These are phyloP conservation scores for Penicillium sp. DNA, from an alignment of 2,329 filamentous ascomycete species.

Conservation along the genomic window DNA sequence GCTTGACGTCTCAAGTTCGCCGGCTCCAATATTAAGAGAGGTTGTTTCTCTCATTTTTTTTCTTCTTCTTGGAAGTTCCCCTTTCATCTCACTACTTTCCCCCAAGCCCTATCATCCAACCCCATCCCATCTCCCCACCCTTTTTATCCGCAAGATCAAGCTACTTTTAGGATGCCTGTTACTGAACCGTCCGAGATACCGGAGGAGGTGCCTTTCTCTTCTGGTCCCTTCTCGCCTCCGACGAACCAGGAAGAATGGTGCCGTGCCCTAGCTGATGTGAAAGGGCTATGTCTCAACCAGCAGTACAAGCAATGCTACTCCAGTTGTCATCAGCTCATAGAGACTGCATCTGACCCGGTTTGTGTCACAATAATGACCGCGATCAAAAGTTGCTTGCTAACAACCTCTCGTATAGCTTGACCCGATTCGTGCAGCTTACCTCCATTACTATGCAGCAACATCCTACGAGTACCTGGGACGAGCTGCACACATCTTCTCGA, in stretches of 20 bases:
- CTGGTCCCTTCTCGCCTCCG: constrained; percentile 18
- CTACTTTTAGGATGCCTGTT: not conserved
- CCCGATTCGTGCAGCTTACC: constrained; percentile 39
- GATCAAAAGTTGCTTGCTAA: not conserved
- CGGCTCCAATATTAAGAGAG: too few species aligned
- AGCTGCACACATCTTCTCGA: constrained; percentile 49
- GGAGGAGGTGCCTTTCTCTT: constrained; percentile 16
- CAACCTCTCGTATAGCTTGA: constrained; percentile 29
- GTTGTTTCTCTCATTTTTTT: too few species aligned
- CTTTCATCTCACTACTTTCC: not conserved
- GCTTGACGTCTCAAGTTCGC: too few species aligned
- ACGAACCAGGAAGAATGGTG: constrained; percentile 36
- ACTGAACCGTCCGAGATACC: not conserved
- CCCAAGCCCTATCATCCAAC: not conserved
- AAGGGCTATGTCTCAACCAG: constrained; percentile 37
- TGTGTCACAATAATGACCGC: constrained; percentile 1
- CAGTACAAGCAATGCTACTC: constrained; percentile 46
- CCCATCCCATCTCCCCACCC: too few species aligned
- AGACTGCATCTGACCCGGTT: constrained; percentile 29
- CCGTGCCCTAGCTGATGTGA: constrained; percentile 34
- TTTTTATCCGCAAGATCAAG: not conserved
- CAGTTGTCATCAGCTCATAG: constrained; percentile 34
- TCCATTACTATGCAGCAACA: constrained; percentile 51
- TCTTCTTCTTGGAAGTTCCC: too few species aligned
- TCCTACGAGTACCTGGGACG: constrained; percentile 51